Evolutionary conservation across 441 rosid genomes (phyloP), one percentile per base, ranked within the genome.

Genomic region (Gossypium davidsonii): DNA sequence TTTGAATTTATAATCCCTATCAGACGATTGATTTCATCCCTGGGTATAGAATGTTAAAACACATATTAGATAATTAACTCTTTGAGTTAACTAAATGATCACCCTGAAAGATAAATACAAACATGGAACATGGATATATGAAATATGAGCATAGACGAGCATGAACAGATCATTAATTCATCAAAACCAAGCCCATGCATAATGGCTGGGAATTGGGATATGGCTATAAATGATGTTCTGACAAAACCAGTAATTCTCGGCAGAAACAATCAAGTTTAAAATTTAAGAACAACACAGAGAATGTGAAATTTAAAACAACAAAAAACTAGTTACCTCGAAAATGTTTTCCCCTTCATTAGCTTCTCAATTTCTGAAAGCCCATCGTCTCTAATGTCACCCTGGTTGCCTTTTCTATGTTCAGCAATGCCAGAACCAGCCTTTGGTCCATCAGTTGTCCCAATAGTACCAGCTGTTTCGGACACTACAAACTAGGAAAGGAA

Each of bases 1-100:
- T 88, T 88, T 79, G 97, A 90, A 79, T 75, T 77, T 79, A 93
- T 58, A 73, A 91, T 82, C 79, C 89, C 86, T 39, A 88, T 71
- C 70, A 93, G 82, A 74, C 66, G 87, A 77, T 83, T 80, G 74
- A 89, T 81, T 81, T 93, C 93, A 76, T 83, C 89, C 83, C 98
- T 93, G 80, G 76, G 57, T 21, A 63, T 52, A 65, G 56, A 21
- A 68, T 68, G 60, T 17, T 10, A 68, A 67, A 17, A 51, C 26
- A 3, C 44, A 68, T 12, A 67, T 58, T 46, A 52, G 67, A 31
- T 25, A 34, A 62, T 58, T 57, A 49, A 37, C 72, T 28, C 59
- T 51, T 51, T 2, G 65, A 56, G 64, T n/a, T 26, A 73, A 72
- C 70, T 62, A 26, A 62, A 34, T 61, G 44, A 61, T 73, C 58